Evolutionary conservation across 1,139 yeast genomes (phyloP).

Genomic region (Arxiozyma slooffiae): DNA sequence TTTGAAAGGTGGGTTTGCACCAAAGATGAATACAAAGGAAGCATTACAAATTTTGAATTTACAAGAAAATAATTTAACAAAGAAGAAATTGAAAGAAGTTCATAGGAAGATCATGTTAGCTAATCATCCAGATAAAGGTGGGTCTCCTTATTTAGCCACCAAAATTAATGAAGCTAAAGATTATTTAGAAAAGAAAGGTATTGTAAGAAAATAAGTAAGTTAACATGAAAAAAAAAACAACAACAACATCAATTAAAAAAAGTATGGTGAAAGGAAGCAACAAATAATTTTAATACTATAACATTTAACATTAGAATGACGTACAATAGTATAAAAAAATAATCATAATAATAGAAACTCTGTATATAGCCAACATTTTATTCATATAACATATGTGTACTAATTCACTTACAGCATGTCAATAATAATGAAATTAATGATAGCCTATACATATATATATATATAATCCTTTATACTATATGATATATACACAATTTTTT

Average conservation of each 20-base stretch:
- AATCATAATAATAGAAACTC: background rate
- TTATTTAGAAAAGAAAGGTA: constrained; percentile 63
- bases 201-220: constrained; percentile 6
- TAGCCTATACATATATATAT: background rate
- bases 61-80: constrained; percentile 66
- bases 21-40: constrained; percentile 82
- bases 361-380: background rate
- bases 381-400: background rate
- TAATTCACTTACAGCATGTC: no score
- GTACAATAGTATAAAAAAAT: background rate
- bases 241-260: no score
- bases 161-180: constrained; percentile 97
- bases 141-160: constrained; percentile 89
- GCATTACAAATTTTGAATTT: constrained; percentile 82
- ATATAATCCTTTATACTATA: constrained; percentile 9
- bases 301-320: background rate
- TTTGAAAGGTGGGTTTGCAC: constrained; percentile 65
- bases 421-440: background rate
- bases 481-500: constrained; percentile 19
- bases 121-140: constrained; percentile 97
- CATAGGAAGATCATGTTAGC: constrained; percentile 89
- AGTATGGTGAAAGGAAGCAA: constrained; percentile 2
- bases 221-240: no score
- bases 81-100: constrained; percentile 76
- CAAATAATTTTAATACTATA: background rate